phyloP scores from a whole-genome alignment of 768 basidiomycete species.

The Tremella mesenterica region DNA sequence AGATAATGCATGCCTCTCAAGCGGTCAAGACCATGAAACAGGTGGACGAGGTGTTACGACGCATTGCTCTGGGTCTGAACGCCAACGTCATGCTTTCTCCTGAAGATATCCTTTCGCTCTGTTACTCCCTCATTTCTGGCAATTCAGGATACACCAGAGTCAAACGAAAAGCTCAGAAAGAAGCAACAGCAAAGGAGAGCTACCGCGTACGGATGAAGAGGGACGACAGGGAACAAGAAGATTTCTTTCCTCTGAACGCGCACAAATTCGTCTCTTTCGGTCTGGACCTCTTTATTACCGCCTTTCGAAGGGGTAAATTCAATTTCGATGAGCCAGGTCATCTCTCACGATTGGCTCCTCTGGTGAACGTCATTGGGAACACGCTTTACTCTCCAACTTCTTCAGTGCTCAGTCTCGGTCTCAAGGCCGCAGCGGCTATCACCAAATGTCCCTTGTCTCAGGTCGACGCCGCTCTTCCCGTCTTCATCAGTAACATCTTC shows the following conservation, averaged over 20 bases:
- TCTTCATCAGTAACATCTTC: conserved; percentile 74
- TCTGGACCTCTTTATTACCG: conserved; percentile 79
- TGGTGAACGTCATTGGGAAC: conserved; percentile 80
- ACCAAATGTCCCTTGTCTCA: conserved; percentile 73
- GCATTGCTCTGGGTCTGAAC: conserved; percentile 75
- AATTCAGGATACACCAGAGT: conserved; percentile 79
- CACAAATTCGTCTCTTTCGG: conserved; percentile 88
- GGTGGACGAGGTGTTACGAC: conserved; percentile 78
- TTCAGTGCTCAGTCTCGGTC: conserved; percentile 62
- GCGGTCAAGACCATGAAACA: conserved; percentile 68
- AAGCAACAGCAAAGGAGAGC: conserved; percentile 50
- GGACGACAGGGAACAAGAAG: conserved; percentile 50
- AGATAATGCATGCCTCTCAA: conserved; percentile 77
- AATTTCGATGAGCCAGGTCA: conserved; percentile 68
- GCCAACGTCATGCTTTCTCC: conserved; percentile 65
- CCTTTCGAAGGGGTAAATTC: conserved; percentile 74
- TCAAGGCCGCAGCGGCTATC: conserved; percentile 72
- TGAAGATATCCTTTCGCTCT: conserved; percentile 65
- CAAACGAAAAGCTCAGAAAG: conserved; percentile 43
- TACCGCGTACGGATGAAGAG: conserved; percentile 73
- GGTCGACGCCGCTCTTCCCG: conserved; percentile 65
- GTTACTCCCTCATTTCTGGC: conserved; percentile 81
- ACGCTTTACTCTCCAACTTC: conserved; percentile 76
- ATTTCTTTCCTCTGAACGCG: conserved; percentile 78
- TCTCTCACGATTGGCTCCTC: conserved; percentile 73